A percentile compares a stretch with the other conserved stretches of the same genome.
Conservation (phyloP, 2,329 filamentous ascomycete genomes). For the Cercospora brassicicola region DNA sequence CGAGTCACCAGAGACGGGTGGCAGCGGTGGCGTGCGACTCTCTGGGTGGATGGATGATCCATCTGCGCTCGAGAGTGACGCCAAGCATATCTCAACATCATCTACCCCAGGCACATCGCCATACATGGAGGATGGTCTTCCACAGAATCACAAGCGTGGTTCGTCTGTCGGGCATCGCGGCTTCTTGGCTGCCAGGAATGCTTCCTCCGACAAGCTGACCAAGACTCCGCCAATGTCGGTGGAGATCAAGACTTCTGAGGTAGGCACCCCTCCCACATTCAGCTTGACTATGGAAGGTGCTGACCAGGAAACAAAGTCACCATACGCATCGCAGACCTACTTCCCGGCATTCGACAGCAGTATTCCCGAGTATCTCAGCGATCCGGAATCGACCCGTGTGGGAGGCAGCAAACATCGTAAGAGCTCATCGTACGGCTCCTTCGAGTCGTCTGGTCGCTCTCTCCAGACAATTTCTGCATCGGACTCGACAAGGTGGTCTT, state of each 20-base stretch:
- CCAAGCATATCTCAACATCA: background rate
- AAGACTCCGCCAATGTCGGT: constrained; percentile 17
- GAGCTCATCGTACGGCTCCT: constrained; percentile 34
- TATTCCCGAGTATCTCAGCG: constrained; percentile 30
- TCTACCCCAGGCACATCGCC: background rate
- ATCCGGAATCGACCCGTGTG: constrained; percentile 29
- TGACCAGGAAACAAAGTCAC: constrained; percentile 18
- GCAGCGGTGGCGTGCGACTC: constrained; percentile 25
- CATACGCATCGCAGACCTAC: constrained; percentile 17
- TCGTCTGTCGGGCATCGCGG: constrained; percentile 37
- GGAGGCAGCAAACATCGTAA: constrained; percentile 30
- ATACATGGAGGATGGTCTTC: constrained; percentile 1
- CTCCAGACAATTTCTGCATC: constrained; percentile 17
- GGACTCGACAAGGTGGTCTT: constrained; percentile 33
- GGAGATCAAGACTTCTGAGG: constrained; percentile 16
- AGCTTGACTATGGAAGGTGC: constrained; percentile 17
- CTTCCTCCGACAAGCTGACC: constrained; percentile 21
- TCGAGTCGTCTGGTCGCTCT: constrained; percentile 28
- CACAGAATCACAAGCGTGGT: constrained; percentile 25
- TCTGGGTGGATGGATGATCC: constrained; percentile 26
- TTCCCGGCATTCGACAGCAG: constrained; percentile 26
- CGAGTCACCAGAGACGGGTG: constrained; percentile 14
- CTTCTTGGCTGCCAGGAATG: constrained; percentile 35
- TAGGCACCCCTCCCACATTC: constrained; percentile 21
- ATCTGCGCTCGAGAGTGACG: constrained; percentile 16